Percentiles rank a stretch among this genome's conserved stretches.
phyloP scores from a whole-genome alignment of 1,284 basidiomycete species.

The Cronartium quercuum region DNA sequence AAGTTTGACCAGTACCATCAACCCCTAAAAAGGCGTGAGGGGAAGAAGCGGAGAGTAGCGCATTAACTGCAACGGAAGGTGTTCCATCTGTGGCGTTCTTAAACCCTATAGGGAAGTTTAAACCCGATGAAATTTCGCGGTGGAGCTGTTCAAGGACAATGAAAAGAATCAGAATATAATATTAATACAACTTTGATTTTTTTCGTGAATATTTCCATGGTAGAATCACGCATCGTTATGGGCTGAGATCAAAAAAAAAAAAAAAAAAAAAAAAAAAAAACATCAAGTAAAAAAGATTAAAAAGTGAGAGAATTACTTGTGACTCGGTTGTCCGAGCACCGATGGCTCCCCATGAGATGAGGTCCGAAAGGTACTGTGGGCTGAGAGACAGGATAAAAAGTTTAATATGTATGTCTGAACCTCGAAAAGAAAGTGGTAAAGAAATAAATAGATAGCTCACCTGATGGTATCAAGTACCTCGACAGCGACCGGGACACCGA shows the following conservation, averaged over 20 bases:
- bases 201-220: no score
- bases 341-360: slow-evolving; percentile 95
- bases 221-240: not conserved
- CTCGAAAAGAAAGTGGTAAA: slow-evolving; percentile 42
- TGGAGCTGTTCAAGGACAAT: no score
- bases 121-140: slow-evolving; percentile 73
- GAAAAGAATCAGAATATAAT: no score
- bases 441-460: slow-evolving; percentile 33
- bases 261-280: slow-evolving; percentile 86
- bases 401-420: slow-evolving; percentile 54
- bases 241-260: no score
- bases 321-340: slow-evolving; percentile 95
- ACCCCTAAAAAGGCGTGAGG: slow-evolving; percentile 89
- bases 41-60: slow-evolving; percentile 74
- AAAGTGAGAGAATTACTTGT: no score
- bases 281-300: no score
- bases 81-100: slow-evolving; percentile 52
- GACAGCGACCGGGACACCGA: slow-evolving; percentile 78
- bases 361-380: slow-evolving; percentile 90
- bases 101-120: slow-evolving; percentile 82
- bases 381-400: slow-evolving; percentile 57
- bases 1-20: slow-evolving; percentile 82
- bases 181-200: no score
- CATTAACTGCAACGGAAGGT: slow-evolving; percentile 63
- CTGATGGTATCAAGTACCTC: slow-evolving; percentile 63